Base-by-base conservation (phyloP, 345 rosid species). In the Eutrema yunnanense region DNA sequence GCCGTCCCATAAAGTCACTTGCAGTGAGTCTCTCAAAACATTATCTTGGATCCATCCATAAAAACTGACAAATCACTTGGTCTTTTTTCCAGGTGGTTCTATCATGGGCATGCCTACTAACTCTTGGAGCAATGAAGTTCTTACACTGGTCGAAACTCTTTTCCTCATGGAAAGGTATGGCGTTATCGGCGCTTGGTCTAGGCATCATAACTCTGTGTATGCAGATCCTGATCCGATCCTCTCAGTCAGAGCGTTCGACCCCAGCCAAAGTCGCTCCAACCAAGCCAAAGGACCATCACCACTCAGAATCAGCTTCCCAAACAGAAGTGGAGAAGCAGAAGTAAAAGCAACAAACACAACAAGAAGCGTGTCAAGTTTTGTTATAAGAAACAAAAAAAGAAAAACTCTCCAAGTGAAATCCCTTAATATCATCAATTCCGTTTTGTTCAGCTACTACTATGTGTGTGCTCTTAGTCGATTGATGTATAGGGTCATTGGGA, bases 171-270 rank as follows among this genome's bases (percentile, higher is more conserved):
- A 87, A 88, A 86, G 92, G 93, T 37, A 77, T 92, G 29, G 82
- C 81, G 16, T 30, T 87, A 27, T 80, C 93, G 5, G 86, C 58
- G 2, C 19, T 81, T 10, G 78, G 82, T 34, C 79, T 95, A 79
- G 92, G 78, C 14, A 27, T 92, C 48, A 80, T 90, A 49, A 88
- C 90, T 4, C 54, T 90, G 55, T 79, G 88, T 55, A 95, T 95
- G 99, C 97, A 92, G 54, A 73, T 88, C 75, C 68, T 92, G 78
- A 85, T 95, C 51, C 87, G 81, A 40, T 92, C 86, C 56, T 85
- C 99, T 4, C 90, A 92, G 81, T 82, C 99, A 2, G 98, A 87
- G 74, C 93, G 86, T 10, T 95, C 99, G 8, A 86, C 96, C n/a
- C 92, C 89, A 1, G 84, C 93, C 34, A 86, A 84, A 81, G 84